Base-by-base conservation (phyloP, 768 basidiomycete species). In the Harrya chromipes region DNA sequence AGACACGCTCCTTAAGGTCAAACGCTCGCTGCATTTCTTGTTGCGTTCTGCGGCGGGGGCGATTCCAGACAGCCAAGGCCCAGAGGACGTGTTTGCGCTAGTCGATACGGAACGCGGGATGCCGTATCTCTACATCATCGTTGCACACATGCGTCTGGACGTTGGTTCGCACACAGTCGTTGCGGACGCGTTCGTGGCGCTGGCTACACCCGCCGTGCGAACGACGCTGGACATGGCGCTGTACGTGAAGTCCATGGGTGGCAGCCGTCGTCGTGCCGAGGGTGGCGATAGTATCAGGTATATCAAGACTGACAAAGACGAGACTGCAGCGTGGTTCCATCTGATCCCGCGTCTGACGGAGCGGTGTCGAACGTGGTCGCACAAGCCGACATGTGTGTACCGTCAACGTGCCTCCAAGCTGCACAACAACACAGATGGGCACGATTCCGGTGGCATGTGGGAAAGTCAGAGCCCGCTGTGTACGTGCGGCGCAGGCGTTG, bases 291-390 rank as follows among this genome's bases (percentile, higher is more conserved):
- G 47, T 3, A 53, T 72, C 43, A 24, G 13, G 33, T 36, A 12
- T 43, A 50, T 54, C 8, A 11, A 3, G 14, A 62, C 63, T 1
- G 47, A 55, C 8, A 43, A 47, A 11, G 47, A 60, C 35, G 60
- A 65, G 36, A 43, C 57, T 6, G 50, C 43, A 17, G 70, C 69
- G 1, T 84, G 80, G 82, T 74, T 72, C 53, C 71, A 74, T 41
- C 70, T 82, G 29, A 62, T 83, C 3, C 81, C 81, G 7, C 70
- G 68, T 5, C 58, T 80, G 39, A 76, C 70, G 0, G 82, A 84
- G 57, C 74, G 78, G 14, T 81, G 80, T 50, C 74, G 80, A 24
- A 70, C 66, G 2, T 83, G 81, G 81, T 49, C 65, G 6, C 83
- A 84, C 80, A 79, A 57, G 21, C 39, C 24, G 63, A 59, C 21